phyloP scores from a whole-genome alignment of 441 rosid species.

The Adansonia grandidieri region DNA sequence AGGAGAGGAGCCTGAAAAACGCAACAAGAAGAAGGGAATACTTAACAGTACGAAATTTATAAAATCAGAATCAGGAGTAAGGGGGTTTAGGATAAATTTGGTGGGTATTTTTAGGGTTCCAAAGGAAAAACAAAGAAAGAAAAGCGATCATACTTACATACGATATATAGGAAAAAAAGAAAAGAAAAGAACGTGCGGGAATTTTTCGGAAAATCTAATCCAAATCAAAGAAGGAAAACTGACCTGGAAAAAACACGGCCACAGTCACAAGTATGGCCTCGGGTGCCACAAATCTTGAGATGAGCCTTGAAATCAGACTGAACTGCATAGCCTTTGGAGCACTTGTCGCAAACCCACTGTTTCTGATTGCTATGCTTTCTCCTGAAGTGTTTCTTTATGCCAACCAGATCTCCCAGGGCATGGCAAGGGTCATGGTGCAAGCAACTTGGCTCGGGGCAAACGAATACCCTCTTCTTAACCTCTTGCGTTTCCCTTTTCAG shows the following conservation, averaged over 20 bases:
- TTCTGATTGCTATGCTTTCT: conserved; percentile 88
- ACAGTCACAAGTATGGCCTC: conserved; percentile 97
- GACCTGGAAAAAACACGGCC: conserved; percentile 98
- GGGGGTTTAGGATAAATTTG: background rate
- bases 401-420: conserved; percentile 95
- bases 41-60: background rate
- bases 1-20: conserved; percentile 5
- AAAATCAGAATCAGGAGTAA: background rate
- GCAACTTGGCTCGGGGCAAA: conserved; percentile 89
- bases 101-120: conserved; percentile 38
- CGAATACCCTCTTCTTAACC: conserved; percentile 83
- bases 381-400: conserved; percentile 89
- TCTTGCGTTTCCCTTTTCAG: conserved; percentile 76
- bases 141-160: background rate
- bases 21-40: conserved; percentile 8
- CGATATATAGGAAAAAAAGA: background rate
- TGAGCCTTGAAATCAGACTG: conserved; percentile 98
- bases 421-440: conserved; percentile 92
- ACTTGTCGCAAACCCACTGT: conserved; percentile 90
- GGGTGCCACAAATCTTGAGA: conserved; percentile 93
- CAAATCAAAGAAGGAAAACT: background rate
- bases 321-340: conserved; percentile 92
- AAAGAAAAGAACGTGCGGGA: background rate
- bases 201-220: background rate
- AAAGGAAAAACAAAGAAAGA: background rate